These are phyloP conservation scores for Aspergillus campestris DNA, from an alignment of 495 filamentous ascomycete species.

Conservation along the genomic window DNA sequence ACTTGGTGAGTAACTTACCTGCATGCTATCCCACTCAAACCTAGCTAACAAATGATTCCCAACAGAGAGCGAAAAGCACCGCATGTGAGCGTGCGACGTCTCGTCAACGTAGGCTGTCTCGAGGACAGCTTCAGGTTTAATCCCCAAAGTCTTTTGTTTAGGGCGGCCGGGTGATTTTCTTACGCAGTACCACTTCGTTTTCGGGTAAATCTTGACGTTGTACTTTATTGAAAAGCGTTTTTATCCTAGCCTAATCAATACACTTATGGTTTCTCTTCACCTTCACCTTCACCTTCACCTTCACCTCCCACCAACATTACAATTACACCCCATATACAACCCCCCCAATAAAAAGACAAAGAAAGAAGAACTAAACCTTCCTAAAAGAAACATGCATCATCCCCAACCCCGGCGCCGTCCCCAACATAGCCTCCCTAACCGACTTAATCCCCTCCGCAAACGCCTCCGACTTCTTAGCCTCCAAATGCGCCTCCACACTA, in stretches of 20 bases:
- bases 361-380: slow-evolving; percentile 12
- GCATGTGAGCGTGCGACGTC: slow-evolving; percentile 38
- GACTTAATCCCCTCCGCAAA: slow-evolving; percentile 35
- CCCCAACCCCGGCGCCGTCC: slow-evolving; percentile 27
- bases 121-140: no score
- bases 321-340: background rate
- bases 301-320: slow-evolving; percentile 1
- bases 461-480: slow-evolving; percentile 34
- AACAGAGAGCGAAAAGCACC: slow-evolving; percentile 77
- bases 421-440: slow-evolving; percentile 28
- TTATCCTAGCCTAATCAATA: background rate
- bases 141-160: slow-evolving; percentile 18
- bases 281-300: slow-evolving; percentile 18
- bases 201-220: slow-evolving; percentile 26
- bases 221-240: slow-evolving; percentile 35
- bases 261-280: slow-evolving; percentile 15
- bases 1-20: slow-evolving; percentile 63
- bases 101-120: background rate
- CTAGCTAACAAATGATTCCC: slow-evolving; percentile 15
- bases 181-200: slow-evolving; percentile 11
- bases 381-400: slow-evolving; percentile 38
- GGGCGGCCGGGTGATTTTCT: slow-evolving; percentile 25
- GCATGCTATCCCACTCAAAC: background rate
- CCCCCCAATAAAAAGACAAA: background rate
- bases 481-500: slow-evolving; percentile 42